Evolutionary conservation across 1,284 basidiomycete species (phyloP).

Genomic region (Moesziomyces antarcticus): DNA sequence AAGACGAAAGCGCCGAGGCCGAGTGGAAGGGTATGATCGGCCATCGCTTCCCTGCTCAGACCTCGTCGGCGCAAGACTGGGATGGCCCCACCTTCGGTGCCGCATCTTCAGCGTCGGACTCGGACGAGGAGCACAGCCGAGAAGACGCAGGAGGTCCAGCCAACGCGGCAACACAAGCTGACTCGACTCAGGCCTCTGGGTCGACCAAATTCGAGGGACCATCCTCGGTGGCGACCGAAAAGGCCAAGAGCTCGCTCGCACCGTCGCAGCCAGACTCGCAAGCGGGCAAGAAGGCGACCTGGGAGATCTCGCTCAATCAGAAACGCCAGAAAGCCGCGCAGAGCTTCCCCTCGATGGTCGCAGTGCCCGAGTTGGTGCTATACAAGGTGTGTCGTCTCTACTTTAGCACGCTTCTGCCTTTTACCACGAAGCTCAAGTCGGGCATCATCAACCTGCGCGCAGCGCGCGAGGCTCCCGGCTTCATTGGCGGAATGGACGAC

Average conservation of each 20-base stretch:
- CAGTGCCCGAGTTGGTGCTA: constrained; percentile 44
- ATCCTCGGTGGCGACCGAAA: not conserved
- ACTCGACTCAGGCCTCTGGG: not conserved
- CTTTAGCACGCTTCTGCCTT: constrained; percentile 47
- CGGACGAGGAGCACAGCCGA: constrained; percentile 18
- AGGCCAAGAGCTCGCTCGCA: constrained; percentile 1
- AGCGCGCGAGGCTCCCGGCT: constrained; percentile 27
- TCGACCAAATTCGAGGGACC: constrained; percentile 13
- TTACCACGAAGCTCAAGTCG: constrained; percentile 45
- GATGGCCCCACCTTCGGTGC: constrained; percentile 6
- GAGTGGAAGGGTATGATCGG: constrained; percentile 37
- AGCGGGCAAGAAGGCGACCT: constrained; percentile 30
- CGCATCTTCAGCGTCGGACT: constrained; percentile 9
- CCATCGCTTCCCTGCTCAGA: constrained; percentile 27
- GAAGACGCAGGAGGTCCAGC: not conserved
- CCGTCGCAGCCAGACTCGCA: constrained; percentile 13
- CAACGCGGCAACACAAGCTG: not conserved
- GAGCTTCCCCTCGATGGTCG: constrained; percentile 47
- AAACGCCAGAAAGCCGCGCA: constrained; percentile 38
- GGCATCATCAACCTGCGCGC: constrained; percentile 49
- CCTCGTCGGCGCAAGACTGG: constrained; percentile 14
- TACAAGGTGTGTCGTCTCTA: constrained; percentile 53
- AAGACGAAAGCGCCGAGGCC: constrained; percentile 33
- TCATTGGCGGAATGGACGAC: constrained; percentile 35
- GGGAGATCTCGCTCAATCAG: constrained; percentile 47